Evolutionary conservation across 2,329 filamentous ascomycete species (phyloP).

Genomic region (Talaromyces islandicus): DNA sequence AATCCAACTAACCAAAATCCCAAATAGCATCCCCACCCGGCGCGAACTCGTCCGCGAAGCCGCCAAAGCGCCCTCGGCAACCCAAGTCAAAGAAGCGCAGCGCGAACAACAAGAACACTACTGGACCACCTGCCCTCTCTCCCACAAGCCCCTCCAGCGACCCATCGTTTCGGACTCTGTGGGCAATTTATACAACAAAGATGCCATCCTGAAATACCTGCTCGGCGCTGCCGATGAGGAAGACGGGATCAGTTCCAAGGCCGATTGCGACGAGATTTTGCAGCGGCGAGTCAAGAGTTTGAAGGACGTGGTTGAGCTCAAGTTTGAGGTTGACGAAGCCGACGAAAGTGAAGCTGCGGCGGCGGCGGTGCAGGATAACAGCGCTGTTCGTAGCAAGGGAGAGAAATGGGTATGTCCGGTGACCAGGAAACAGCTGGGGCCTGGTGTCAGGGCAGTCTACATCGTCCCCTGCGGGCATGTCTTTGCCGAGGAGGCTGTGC

Average conservation of each 20-base stretch:
- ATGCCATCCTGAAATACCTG: constrained; percentile 69
- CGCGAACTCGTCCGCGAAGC: constrained; percentile 94
- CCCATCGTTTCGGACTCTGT: constrained; percentile 78
- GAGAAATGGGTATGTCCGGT: constrained; percentile 77
- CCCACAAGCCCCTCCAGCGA: constrained; percentile 64
- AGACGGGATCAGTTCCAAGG: constrained; percentile 40
- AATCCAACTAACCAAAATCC: constrained; percentile 3
- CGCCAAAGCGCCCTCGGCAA: constrained; percentile 71
- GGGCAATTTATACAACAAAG: constrained; percentile 91
- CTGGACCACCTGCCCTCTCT: constrained; percentile 86
- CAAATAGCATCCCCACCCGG: constrained; percentile 78
- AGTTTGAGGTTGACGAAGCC: constrained; percentile 54
- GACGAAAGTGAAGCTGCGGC: neutral
- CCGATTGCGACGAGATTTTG: constrained; percentile 57
- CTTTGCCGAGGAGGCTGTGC: constrained; percentile 80
- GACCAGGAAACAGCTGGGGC: constrained; percentile 78
- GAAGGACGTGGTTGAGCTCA: constrained; percentile 80
- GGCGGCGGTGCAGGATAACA: neutral
- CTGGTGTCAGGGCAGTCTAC: constrained; percentile 74
- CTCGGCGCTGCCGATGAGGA: constrained; percentile 51
- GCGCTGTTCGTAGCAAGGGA: constrained; percentile 22
- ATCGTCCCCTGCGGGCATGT: constrained; percentile 92
- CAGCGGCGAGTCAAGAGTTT: constrained; percentile 66
- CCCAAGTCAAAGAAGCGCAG: constrained; percentile 82
- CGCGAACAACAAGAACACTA: constrained; percentile 78